A percentile compares a stretch with the other conserved stretches of the same genome.
Evolutionary conservation across 805 yeast genomes (phyloP).

Genomic region (Yamadazyma phyllophila): DNA sequence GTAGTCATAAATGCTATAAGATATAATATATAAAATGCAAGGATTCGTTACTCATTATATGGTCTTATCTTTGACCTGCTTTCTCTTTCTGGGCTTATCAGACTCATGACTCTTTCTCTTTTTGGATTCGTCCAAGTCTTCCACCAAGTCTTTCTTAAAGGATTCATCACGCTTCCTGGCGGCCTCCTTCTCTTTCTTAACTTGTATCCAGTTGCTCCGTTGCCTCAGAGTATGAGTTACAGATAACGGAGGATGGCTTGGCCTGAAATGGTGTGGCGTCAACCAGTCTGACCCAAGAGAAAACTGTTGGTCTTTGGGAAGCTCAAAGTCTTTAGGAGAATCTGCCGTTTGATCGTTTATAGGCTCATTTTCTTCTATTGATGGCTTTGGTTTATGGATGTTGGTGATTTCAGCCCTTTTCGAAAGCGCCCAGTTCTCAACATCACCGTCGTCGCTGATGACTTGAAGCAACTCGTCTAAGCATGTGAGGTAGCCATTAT

Average conservation of each 20-base stretch:
- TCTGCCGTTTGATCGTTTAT: background rate
- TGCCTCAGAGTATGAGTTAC: constrained; percentile 30
- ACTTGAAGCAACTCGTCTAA: constrained; percentile 52
- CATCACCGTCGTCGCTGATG: constrained; percentile 41
- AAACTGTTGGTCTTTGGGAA: constrained; percentile 26
- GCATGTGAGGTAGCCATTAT: constrained; percentile 62
- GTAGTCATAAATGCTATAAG: background rate
- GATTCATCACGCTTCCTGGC: background rate
- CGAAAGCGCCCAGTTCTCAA: constrained; percentile 52
- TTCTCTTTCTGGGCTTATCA: constrained; percentile 15
- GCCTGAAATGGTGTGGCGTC: constrained; percentile 27
- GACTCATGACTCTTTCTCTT: constrained; percentile 5
- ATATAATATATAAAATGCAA: constrained; percentile 4
- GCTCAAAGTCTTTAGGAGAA: background rate
- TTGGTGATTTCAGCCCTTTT: constrained; percentile 42
- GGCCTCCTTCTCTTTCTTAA: constrained; percentile 7
- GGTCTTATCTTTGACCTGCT: constrained; percentile 13
- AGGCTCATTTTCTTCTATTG: background rate
- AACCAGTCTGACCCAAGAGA: constrained; percentile 26
- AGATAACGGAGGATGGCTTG: constrained; percentile 39
- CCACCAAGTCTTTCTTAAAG: background rate
- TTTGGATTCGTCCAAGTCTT: constrained; percentile 5
- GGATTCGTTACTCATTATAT: background rate
- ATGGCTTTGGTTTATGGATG: constrained; percentile 5
- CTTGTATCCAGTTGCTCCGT: constrained; percentile 13